phyloP scores from a whole-genome alignment of 2,329 filamentous ascomycete genomes.

The Alternaria gaisen region DNA sequence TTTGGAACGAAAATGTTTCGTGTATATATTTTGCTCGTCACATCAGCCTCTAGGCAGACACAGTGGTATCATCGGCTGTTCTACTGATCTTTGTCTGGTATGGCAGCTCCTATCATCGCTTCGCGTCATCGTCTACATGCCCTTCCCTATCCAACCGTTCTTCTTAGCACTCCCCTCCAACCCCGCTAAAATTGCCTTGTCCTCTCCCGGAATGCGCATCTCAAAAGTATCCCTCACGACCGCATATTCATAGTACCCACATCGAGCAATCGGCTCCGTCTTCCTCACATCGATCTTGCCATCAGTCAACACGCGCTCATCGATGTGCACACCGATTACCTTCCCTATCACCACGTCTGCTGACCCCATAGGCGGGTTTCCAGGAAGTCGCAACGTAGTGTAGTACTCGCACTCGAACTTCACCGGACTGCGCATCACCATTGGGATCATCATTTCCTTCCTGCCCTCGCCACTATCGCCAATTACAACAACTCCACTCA shows the following conservation, averaged over 20 bases:
- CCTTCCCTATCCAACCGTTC: conserved; percentile 22
- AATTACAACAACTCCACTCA: conserved; percentile 42
- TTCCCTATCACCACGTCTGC: conserved; percentile 67
- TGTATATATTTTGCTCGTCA: too few relatives aligned
- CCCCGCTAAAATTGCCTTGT: conserved; percentile 33
- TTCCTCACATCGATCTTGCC: conserved; percentile 65
- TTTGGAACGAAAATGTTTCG: too few relatives aligned
- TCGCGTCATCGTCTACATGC: not conserved
- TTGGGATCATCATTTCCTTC: conserved; percentile 50
- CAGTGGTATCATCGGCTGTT: not conserved
- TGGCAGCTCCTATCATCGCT: not conserved
- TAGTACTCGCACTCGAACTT: conserved; percentile 67
- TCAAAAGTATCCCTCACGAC: conserved; percentile 66
- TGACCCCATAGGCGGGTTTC: conserved; percentile 65
- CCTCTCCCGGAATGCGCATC: conserved; percentile 61
- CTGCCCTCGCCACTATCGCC: not conserved
- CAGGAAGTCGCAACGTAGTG: conserved; percentile 63
- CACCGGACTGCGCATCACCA: conserved; percentile 65
- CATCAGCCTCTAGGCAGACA: too few relatives aligned
- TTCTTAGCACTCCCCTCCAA: conserved; percentile 42
- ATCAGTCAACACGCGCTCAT: conserved; percentile 63
- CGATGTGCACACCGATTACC: conserved; percentile 67
- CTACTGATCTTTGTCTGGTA: too few relatives aligned
- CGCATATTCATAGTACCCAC: conserved; percentile 68
- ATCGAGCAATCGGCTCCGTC: conserved; percentile 67